Conservation (phyloP, 257 asterid species). For the Scutellaria baicalensis region DNA sequence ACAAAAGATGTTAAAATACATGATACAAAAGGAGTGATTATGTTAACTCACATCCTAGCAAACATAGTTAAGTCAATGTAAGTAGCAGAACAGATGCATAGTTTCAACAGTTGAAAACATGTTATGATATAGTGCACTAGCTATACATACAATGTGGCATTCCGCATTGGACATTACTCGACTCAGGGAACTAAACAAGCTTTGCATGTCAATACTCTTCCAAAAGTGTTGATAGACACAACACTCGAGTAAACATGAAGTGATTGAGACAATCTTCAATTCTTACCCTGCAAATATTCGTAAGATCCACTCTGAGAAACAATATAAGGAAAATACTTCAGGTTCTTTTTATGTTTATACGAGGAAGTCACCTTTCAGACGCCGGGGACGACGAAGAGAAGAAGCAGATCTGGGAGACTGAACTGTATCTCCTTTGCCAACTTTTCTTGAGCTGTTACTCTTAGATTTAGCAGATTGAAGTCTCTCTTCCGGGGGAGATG, state of each 20-base stretch:
- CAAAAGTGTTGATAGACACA: not conserved
- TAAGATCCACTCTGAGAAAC: not conserved
- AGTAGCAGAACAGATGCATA: not conserved
- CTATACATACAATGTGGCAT: not conserved
- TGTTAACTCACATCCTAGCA: not conserved
- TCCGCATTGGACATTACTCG: not conserved
- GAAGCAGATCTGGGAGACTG: slow-evolving; percentile 59
- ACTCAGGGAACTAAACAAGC: not conserved
- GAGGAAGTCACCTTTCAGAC: slow-evolving; percentile 51
- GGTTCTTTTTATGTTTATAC: not conserved
- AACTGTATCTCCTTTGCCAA: slow-evolving; percentile 29
- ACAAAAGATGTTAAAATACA: too few species aligned
- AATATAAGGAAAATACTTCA: not conserved
- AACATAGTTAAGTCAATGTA: not conserved
- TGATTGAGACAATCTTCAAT: slow-evolving; percentile 24
- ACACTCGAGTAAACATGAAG: not conserved
- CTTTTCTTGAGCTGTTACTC: slow-evolving; percentile 36
- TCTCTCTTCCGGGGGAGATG: slow-evolving; percentile 38
- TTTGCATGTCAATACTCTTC: not conserved
- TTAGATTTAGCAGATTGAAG: slow-evolving; percentile 29
- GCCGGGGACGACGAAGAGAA: slow-evolving; percentile 60
- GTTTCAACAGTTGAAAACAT: not conserved
- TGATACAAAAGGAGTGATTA: too few species aligned
- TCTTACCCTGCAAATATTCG: slow-evolving; percentile 44
- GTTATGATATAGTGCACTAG: not conserved